These are phyloP conservation scores for Chaetomiaceae sp. DNA, from an alignment of 2,329 filamentous ascomycete species.

Conservation along the genomic window DNA sequence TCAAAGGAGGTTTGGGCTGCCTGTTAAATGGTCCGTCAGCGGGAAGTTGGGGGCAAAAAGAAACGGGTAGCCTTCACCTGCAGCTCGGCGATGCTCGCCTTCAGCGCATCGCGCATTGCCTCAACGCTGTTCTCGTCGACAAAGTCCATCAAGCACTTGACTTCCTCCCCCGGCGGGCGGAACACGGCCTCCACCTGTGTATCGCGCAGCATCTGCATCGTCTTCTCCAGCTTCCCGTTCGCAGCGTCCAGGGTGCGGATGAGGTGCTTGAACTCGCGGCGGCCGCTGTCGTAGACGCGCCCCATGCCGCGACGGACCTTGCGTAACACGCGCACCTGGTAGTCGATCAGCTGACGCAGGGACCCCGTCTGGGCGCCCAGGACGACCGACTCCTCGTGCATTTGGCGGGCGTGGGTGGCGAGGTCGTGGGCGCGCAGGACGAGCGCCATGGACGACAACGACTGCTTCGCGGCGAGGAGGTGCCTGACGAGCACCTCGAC, in stretches of 20 bases:
- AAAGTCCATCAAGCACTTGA: constrained; percentile 66
- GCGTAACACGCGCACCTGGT: constrained; percentile 48
- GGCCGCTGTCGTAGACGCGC: constrained; percentile 51
- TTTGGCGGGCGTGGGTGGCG: constrained; percentile 65
- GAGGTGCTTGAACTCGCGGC: constrained; percentile 54
- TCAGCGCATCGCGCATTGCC: constrained; percentile 58
- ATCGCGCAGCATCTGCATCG: constrained; percentile 57
- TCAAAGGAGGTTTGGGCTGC: constrained; percentile 67
- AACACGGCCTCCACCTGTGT: constrained; percentile 60
- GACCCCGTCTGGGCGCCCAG: constrained; percentile 65
- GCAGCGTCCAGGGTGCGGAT: constrained; percentile 61
- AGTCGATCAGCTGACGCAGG: constrained; percentile 54
- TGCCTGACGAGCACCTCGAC: constrained; percentile 78
- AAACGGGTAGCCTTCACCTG: constrained; percentile 50
- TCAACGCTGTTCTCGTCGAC: constrained; percentile 67
- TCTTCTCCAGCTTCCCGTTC: constrained; percentile 57
- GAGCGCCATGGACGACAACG: constrained; percentile 73
- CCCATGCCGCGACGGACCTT: constrained; percentile 47
- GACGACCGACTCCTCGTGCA: constrained; percentile 73
- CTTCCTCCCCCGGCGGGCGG: constrained; percentile 50
- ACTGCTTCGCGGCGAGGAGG: constrained; percentile 80
- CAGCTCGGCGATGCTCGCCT: constrained; percentile 63
- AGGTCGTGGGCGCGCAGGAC: constrained; percentile 85
- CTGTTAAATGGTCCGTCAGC: constrained; percentile 30
- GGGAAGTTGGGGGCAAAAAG: no score